Percentiles rank a stretch among this genome's conserved stretches.
Evolutionary conservation across 1,284 basidiomycete species (phyloP).

Genomic region (Ustilago xerochloae): DNA sequence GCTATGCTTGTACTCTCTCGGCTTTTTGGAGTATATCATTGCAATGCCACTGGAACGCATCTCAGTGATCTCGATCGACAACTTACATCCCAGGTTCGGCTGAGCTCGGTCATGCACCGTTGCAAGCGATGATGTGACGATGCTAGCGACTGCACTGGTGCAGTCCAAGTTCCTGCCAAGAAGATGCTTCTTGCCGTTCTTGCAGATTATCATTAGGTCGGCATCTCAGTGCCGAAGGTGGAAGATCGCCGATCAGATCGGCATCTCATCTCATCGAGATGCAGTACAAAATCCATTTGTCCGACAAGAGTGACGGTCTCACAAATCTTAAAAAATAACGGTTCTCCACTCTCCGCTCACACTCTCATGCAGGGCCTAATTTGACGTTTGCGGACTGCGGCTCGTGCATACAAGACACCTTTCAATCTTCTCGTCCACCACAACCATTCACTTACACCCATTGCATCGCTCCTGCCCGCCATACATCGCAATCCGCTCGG

Average conservation of each 20-base stretch:
- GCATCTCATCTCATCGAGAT: background rate
- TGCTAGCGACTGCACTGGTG: background rate
- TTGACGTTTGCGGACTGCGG: background rate
- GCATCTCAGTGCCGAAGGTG: background rate
- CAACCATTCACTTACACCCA: background rate
- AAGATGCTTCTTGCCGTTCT: background rate
- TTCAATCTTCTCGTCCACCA: background rate
- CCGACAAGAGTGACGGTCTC: too few species aligned
- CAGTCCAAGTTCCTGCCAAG: slow-evolving; percentile 6
- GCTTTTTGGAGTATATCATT: background rate
- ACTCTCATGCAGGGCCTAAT: background rate
- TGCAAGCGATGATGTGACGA: background rate
- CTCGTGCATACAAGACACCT: background rate
- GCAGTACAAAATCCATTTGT: too few species aligned
- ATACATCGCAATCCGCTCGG: too few species aligned
- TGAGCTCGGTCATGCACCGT: too few species aligned
- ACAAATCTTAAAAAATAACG: background rate
- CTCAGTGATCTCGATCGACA: background rate
- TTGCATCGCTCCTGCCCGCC: too few species aligned
- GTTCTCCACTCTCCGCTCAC: background rate
- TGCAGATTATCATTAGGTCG: background rate
- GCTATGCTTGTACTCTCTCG: background rate
- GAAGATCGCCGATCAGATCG: background rate
- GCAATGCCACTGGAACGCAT: background rate
- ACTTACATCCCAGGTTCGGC: background rate